Evolutionary conservation across 345 rosid genomes (phyloP).

Genomic region (Populus tremula): DNA sequence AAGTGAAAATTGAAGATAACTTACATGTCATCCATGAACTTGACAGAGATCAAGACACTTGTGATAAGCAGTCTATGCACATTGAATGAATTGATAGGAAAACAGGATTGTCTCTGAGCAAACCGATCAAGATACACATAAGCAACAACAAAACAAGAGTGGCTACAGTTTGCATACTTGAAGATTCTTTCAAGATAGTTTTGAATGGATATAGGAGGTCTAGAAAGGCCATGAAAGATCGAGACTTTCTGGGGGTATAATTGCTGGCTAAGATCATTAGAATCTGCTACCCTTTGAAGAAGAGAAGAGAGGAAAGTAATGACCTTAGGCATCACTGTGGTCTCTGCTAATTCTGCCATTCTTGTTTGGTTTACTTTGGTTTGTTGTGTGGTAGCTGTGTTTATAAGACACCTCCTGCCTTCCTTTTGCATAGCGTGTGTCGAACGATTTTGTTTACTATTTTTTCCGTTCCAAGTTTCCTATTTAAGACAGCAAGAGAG

Average conservation of each 20-base stretch:
- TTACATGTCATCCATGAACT: conserved; percentile 85
- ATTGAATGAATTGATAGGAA: conserved; percentile 59
- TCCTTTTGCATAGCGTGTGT: conserved; percentile 7
- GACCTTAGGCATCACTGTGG: conserved; percentile 43
- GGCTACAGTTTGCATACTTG: conserved; percentile 68
- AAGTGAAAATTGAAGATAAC: conserved; percentile 15
- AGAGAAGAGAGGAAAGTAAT: conserved; percentile 47
- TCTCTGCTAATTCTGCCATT: conserved; percentile 29
- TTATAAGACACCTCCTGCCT: conserved; percentile 16
- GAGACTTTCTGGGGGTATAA: conserved; percentile 43
- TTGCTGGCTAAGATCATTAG: conserved; percentile 38
- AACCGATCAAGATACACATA: conserved; percentile 72
- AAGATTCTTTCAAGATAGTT: conserved; percentile 71
- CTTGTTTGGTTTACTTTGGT: conserved; percentile 4
- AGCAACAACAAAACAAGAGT: conserved; percentile 69
- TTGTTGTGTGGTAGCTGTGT: conserved; percentile 15
- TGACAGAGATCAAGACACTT: conserved; percentile 71
- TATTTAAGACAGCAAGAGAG: background rate
- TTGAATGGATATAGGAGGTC: conserved; percentile 57
- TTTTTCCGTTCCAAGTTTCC: background rate
- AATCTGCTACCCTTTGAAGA: conserved; percentile 47
- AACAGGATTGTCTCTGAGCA: conserved; percentile 45
- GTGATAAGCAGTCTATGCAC: conserved; percentile 69
- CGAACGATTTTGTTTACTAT: background rate
- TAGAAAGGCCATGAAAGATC: conserved; percentile 48